Conservation (phyloP, 768 basidiomycete genomes). For the Tulasnella sp. region DNA sequence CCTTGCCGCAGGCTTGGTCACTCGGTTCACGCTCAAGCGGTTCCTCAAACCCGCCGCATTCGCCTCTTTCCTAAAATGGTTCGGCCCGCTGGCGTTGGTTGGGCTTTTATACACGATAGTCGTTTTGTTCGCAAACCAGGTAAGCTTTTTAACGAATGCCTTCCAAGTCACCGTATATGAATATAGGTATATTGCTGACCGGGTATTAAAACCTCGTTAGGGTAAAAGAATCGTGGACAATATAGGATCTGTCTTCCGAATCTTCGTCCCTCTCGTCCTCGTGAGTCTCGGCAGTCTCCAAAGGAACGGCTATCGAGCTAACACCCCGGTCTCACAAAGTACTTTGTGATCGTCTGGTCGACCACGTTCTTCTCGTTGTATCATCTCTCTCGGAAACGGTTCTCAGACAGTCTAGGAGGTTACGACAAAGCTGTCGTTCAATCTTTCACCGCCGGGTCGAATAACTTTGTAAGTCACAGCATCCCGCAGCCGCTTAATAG, state of each 20-base stretch:
- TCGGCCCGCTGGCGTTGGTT: conserved; percentile 60
- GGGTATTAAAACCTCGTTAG: conserved; percentile 28
- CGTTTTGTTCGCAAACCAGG: conserved; percentile 60
- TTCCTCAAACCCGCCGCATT: conserved; percentile 44
- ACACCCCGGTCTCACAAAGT: conserved; percentile 28
- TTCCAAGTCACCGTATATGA: background rate
- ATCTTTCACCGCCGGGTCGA: conserved; percentile 70
- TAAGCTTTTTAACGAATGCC: background rate
- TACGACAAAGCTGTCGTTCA: conserved; percentile 73
- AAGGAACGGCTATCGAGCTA: background rate
- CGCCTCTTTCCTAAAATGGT: conserved; percentile 55
- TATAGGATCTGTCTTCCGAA: conserved; percentile 68
- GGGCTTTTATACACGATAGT: conserved; percentile 77
- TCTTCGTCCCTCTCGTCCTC: conserved; percentile 69
- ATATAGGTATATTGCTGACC: background rate
- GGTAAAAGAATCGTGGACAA: conserved; percentile 63
- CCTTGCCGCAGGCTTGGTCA: conserved; percentile 60
- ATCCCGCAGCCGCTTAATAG: background rate
- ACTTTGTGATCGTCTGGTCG: conserved; percentile 73
- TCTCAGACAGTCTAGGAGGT: conserved; percentile 30
- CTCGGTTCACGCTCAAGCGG: conserved; percentile 48
- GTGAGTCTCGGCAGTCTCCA: background rate
- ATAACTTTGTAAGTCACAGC: conserved; percentile 57
- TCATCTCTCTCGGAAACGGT: conserved; percentile 37
- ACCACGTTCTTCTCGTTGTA: conserved; percentile 51